Base-by-base conservation (phyloP, 2,329 filamentous ascomycete genomes). In the Aspergillus aculeatinus region DNA sequence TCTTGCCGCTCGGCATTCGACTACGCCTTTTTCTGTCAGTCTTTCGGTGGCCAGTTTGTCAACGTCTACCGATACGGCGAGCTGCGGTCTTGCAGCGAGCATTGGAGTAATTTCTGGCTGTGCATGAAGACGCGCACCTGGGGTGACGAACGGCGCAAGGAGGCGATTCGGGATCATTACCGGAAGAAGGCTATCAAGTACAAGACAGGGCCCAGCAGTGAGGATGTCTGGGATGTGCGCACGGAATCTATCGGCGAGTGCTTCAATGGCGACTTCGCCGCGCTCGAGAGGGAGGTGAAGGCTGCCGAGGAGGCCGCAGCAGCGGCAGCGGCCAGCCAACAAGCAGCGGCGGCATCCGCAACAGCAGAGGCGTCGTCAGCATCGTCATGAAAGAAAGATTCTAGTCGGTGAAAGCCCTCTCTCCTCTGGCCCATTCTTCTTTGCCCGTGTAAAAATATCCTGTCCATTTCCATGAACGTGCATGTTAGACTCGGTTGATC, bases 61-160 rank as follows among this genome's bases (percentile, higher is more conserved):
- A 87, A 92, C 70, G 85, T 98, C 42, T 99, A 98, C 82, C 89
- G 95, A 44, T 89, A 92, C 72, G 95, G 95, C 63, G 80, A 82
- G 48, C 80, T 96, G 70, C 86, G 89, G 49, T 83, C 85, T 3
- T 99, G 95, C 82, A 86, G 82, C 63, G 89, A 96, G 66, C 88
- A 92, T 64, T 97, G 94, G 92, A 85, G 89, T 62, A 91, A 96
- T 76, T 98, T 96, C 77, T 96, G 93, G 90, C 94, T 97, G 79
- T 99, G 95, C 82, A 97, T 98, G 93, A 88, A 91, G 65, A 88
- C 87, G 42, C 87, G 89, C 69, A 83, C 83, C 2, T 87, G 87
- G 70, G 76, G 82, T 0, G 83, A 85, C 25, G 77, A 82, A 48
- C 79, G 86, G 66, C 86, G 86, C 68, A 86, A 84, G 61, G 83